These are phyloP conservation scores for Paraurostyla sp. DNA, from an alignment of 73 alveolate species.

Conservation along the genomic window DNA sequence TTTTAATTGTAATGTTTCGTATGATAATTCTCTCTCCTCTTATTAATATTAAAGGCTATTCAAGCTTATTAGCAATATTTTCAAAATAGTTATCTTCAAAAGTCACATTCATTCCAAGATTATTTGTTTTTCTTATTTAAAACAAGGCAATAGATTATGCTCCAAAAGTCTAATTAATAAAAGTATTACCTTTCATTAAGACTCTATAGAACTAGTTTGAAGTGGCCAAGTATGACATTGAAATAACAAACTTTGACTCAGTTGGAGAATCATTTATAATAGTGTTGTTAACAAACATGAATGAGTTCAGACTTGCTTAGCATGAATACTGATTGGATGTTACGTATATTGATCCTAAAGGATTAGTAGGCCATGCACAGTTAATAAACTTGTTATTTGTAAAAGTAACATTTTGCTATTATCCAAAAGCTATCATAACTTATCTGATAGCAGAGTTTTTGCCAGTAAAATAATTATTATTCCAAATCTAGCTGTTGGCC, in stretches of 20 bases:
- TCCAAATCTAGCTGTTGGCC: slow-evolving; percentile 15
- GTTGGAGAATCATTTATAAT: background rate
- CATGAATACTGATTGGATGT: slow-evolving; percentile 18
- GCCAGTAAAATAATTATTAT: background rate
- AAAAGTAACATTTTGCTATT: slow-evolving; percentile 36
- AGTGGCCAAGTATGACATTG: slow-evolving; percentile 22
- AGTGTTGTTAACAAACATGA: background rate
- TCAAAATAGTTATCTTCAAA: slow-evolving; percentile 40
- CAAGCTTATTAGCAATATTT: background rate
- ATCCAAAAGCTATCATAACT: slow-evolving; percentile 17
- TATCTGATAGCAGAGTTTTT: slow-evolving; percentile 12
- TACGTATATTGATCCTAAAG: background rate
- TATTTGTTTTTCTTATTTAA: background rate
- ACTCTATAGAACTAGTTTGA: slow-evolving; percentile 35
- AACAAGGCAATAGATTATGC: slow-evolving; percentile 16
- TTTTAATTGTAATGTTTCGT: slow-evolving; percentile 24
- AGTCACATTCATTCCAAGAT: slow-evolving; percentile 32
- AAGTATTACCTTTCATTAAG: slow-evolving; percentile 1
- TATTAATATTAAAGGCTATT: background rate
- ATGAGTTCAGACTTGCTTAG: background rate
- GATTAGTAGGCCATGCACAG: slow-evolving; percentile 19
- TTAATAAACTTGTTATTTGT: background rate
- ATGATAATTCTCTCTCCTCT: background rate
- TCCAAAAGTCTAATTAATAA: slow-evolving; percentile 15
- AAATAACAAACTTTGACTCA: slow-evolving; percentile 5